Conservation (phyloP, 768 basidiomycete species). For the Porphyrellus cyaneotinctus region DNA sequence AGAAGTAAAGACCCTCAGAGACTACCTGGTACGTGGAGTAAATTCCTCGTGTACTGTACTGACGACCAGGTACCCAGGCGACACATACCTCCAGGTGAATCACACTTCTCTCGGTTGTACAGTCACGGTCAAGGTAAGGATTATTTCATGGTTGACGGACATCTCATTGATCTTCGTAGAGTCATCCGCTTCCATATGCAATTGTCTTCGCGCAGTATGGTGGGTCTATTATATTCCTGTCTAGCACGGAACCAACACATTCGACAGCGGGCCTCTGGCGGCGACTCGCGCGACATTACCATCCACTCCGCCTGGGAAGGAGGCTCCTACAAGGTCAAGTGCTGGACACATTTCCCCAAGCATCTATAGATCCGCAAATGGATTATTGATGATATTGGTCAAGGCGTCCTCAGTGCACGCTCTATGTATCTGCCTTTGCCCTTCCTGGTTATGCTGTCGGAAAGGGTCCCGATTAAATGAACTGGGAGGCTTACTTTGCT, state of each 20-base stretch:
- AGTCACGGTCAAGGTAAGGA: conserved; percentile 20
- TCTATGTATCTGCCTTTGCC: conserved; percentile 27
- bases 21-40: conserved; percentile 57
- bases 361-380: conserved; percentile 3
- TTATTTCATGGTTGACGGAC: background rate
- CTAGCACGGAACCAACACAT: background rate
- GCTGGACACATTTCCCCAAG: conserved; percentile 45
- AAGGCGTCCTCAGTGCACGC: conserved; percentile 15
- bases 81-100: conserved; percentile 26
- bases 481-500: conserved; percentile 42
- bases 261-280: conserved; percentile 45
- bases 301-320: conserved; percentile 51
- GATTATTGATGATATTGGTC: conserved; percentile 8
- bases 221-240: conserved; percentile 13
- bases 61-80: conserved; percentile 17
- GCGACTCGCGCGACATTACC: conserved; percentile 51
- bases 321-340: conserved; percentile 46
- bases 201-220: conserved; percentile 59
- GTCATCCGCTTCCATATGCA: conserved; percentile 47
- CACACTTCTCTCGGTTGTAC: conserved; percentile 23
- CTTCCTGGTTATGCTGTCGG: conserved; percentile 15
- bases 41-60: background rate
- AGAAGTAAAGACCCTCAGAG: conserved; percentile 79
- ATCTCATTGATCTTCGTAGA: conserved; percentile 34
- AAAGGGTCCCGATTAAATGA: background rate